These are phyloP conservation scores for Neurospora sp. DNA, from an alignment of 495 filamentous ascomycete genomes.

Conservation along the genomic window DNA sequence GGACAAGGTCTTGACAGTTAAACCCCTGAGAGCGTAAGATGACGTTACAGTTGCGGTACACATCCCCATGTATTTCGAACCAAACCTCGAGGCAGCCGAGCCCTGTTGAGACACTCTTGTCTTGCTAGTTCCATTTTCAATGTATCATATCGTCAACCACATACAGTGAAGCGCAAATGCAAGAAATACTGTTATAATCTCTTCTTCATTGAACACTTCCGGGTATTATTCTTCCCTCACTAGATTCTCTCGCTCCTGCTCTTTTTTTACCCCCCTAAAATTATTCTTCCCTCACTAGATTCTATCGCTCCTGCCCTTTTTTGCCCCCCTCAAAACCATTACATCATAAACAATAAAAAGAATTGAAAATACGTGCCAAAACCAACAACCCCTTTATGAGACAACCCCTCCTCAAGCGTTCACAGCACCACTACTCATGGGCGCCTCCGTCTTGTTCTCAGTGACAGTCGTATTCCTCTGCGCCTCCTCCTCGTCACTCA, in stretches of 20 bases:
- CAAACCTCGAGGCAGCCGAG: neutral
- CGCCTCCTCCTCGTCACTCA: conserved; percentile 1
- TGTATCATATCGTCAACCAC: neutral
- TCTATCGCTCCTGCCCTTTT: neutral
- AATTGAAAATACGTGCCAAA: neutral
- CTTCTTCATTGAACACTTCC: neutral
- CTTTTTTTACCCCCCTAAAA: neutral
- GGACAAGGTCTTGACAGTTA: neutral
- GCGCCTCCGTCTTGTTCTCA: neutral
- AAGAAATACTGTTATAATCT: neutral
- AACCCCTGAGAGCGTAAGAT: neutral
- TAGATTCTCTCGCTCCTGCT: neutral
- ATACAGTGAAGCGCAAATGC: neutral
- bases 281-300: neutral
- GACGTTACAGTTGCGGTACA: neutral
- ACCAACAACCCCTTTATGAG: neutral
- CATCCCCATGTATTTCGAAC: neutral
- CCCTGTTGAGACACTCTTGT: neutral
- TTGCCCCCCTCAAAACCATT: neutral
- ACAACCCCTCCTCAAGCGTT: neutral
- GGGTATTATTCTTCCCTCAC: neutral
- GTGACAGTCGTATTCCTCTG: neutral
- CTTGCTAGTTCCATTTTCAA: neutral
- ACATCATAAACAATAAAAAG: neutral
- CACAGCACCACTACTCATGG: neutral